These are phyloP conservation scores for Clavispora asparagi DNA, from an alignment of 805 yeast genomes.

Conservation along the genomic window DNA sequence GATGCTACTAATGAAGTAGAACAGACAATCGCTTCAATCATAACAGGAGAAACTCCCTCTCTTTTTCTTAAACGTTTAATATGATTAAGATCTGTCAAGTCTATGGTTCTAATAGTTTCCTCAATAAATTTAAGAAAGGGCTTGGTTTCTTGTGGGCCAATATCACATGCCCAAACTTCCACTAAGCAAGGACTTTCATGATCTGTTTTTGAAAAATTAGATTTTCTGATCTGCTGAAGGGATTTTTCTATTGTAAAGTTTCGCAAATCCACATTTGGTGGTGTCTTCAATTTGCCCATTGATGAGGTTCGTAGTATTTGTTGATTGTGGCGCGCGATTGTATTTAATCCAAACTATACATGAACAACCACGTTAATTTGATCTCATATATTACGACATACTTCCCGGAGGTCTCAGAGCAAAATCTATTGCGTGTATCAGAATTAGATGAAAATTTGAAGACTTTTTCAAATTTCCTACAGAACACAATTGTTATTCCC, in stretches of 20 bases:
- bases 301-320: not conserved
- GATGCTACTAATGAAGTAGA: slow-evolving; percentile 28
- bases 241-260: slow-evolving; percentile 31
- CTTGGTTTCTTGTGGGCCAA: slow-evolving; percentile 34
- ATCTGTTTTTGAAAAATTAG: slow-evolving; percentile 12
- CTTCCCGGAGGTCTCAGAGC: not conserved
- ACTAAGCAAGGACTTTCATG: slow-evolving; percentile 23
- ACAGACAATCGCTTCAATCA: slow-evolving; percentile 44
- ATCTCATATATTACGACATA: not conserved
- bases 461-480: not conserved
- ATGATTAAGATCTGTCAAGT: slow-evolving; percentile 29
- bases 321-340: not conserved
- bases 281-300: slow-evolving; percentile 12
- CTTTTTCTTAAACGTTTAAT: slow-evolving; percentile 52
- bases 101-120: slow-evolving; percentile 23
- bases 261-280: slow-evolving; percentile 20
- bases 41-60: not conserved
- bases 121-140: slow-evolving; percentile 21
- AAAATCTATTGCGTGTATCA: not conserved
- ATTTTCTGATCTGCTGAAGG: slow-evolving; percentile 42
- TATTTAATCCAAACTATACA: not conserved
- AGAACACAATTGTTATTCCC: not conserved
- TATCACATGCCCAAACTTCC: slow-evolving; percentile 45
- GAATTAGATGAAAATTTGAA: not conserved
- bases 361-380: not conserved